Percentiles rank a stretch among this genome's conserved stretches.
Conservation (phyloP, 148 eudicot species). For the Fagopyrum homotropicum region DNA sequence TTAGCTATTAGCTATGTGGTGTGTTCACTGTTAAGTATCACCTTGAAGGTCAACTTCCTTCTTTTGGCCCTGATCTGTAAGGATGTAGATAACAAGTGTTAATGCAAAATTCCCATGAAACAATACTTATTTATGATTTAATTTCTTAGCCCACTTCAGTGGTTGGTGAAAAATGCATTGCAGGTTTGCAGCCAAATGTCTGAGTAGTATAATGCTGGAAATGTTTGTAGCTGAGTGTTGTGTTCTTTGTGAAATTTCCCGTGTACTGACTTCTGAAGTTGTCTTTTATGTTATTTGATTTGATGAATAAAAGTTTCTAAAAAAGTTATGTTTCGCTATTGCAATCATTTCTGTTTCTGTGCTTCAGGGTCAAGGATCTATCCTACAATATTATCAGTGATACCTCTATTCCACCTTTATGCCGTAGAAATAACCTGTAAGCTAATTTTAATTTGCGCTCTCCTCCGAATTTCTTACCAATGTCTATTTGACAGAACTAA, state of each 20-base stretch:
- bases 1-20: not conserved
- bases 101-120: not conserved
- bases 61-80: not conserved
- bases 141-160: no score
- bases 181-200: no score
- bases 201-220: no score
- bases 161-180: no score
- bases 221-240: not conserved
- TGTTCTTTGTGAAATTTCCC: not conserved
- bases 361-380: conserved; percentile 45
- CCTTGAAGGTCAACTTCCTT: not conserved
- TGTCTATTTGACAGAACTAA: not conserved
- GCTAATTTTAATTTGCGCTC: conserved; percentile 12
- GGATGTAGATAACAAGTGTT: not conserved
- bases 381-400: conserved; percentile 48
- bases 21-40: not conserved
- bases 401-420: conserved; percentile 24
- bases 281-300: not conserved
- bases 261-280: not conserved
- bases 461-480: not conserved
- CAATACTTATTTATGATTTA: not conserved
- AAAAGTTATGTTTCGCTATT: not conserved
- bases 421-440: conserved; percentile 34
- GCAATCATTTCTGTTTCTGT: not conserved
- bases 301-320: not conserved